Base-by-base conservation (phyloP, 2,329 filamentous ascomycete species). In the Venturia asperata region DNA sequence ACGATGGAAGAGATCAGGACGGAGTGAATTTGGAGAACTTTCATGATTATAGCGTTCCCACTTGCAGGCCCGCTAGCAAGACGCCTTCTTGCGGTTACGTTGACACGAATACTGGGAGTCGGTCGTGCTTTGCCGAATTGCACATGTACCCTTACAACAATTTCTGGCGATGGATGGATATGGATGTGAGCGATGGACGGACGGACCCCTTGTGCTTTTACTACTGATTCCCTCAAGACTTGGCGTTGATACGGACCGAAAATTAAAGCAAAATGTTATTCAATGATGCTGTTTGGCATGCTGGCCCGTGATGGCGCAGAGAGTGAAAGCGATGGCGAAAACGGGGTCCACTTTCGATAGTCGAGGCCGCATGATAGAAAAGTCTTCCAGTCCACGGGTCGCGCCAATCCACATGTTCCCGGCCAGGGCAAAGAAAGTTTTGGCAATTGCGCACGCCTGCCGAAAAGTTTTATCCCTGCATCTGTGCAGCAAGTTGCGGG, bases 151-250 rank as follows among this genome's bases (percentile, higher is more conserved):
- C 30, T 58, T 58, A n/a, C 27, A 37, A 58, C 52, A 58, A 9
- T 58, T 56, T 56, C 52, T 56, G 52, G 52, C 27, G 30, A 58
- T 37, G 52, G 30, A 58, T 58, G 52, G 52, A 58, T 37, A 37
- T 37, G 15, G 52, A 58, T 58, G 52, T 15, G 30, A 58, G 52
- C 52, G 52, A 58, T 19, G 52, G 27, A 58, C 30, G 52, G 27
- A 58, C 30, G 52, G 37, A 15, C 52, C 27, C 30, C 37, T 58
- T 58, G 52, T 58, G 52, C 19, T 58, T 58, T 58, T 58, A 58
- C 47, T 52, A 58, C 30, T 58, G 52, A 58, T 58, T 58, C 52
- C 52, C 52, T 58, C 52, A 37, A 58, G 52, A 58, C 52, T 58
- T 58, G 52, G 52, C 52, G 52, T 58, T 58, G 19, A 37, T 34